Evolutionary conservation across 257 asterid species (phyloP).

Genomic region (Marsdenia floribunda): DNA sequence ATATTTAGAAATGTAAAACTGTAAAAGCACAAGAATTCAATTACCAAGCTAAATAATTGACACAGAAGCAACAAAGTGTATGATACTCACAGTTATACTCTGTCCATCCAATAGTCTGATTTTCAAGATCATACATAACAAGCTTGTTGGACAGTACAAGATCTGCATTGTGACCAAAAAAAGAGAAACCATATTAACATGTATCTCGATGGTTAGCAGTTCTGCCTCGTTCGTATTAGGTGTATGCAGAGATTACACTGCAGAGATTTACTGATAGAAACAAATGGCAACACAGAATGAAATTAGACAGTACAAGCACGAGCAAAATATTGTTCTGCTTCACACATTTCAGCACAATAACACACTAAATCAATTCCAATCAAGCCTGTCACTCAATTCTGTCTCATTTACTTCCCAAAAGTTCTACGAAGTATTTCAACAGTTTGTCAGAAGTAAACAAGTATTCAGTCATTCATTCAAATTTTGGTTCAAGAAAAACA

Average conservation of each 20-base stretch:
- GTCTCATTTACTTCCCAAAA: too few relatives aligned
- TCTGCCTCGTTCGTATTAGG: background rate
- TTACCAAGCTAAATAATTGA: background rate
- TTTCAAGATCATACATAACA: conserved; percentile 69
- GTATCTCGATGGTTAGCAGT: background rate
- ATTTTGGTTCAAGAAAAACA: too few relatives aligned
- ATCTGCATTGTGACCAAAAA: conserved; percentile 42
- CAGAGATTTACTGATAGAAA: background rate
- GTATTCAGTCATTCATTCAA: too few relatives aligned
- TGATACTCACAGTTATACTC: conserved; percentile 64
- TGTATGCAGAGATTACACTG: background rate
- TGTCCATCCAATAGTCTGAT: conserved; percentile 78
- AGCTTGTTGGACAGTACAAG: conserved; percentile 76
- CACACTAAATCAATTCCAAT: too few relatives aligned
- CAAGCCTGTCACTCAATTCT: too few relatives aligned
- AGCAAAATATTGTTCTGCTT: too few relatives aligned
- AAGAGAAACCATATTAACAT: background rate
- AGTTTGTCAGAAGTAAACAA: too few relatives aligned
- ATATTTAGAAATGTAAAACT: background rate
- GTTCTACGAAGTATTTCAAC: too few relatives aligned
- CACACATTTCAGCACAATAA: too few relatives aligned
- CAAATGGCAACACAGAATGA: background rate
- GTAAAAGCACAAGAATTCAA: background rate
- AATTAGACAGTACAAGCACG: background rate
- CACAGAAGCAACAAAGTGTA: conserved; percentile 11